Base-by-base conservation (phyloP, 106 monocot genomes). In the Alisma plantagoaquatica region DNA sequence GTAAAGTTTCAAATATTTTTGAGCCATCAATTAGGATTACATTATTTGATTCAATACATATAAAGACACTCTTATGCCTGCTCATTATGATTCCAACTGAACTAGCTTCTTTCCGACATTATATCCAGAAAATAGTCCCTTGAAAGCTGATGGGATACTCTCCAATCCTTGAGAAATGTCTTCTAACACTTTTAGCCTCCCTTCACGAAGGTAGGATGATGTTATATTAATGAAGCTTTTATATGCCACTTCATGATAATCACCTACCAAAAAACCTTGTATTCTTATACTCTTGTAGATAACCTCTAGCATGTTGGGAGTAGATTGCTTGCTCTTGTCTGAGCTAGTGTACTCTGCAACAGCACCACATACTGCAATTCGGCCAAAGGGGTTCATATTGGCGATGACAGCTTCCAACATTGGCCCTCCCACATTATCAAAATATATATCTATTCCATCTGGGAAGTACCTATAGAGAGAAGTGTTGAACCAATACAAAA, bases 21-120 rank as follows among this genome's bases (percentile, higher is more conserved):
- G n/a, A n/a, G n/a, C n/a, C n/a, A n/a, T n/a, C n/a, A n/a, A n/a
- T n/a, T n/a, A n/a, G n/a, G n/a, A n/a, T n/a, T n/a, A n/a, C n/a
- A n/a, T n/a, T n/a, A n/a, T n/a, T n/a, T n/a, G n/a, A n/a, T n/a
- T n/a, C n/a, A n/a, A n/a, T n/a, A n/a, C n/a, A n/a, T n/a, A n/a
- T n/a, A n/a, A n/a, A n/a, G n/a, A n/a, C n/a, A n/a, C n/a, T n/a
- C n/a, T n/a, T n/a, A n/a, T n/a, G n/a, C n/a, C n/a, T n/a, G n/a
- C n/a, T n/a, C n/a, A n/a, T n/a, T n/a, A n/a, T n/a, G n/a, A n/a
- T n/a, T n/a, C n/a, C n/a, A 75, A 10, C 33, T 71, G 44, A 0
- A 78, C 68, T 0, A 69, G 41, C 63, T 68, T 78, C 59, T 78
- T 78, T 20, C 73, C 68, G 2, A 73, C 59, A 54, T 78, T 78